phyloP scores from a whole-genome alignment of 2,329 filamentous ascomycete species.

The Chalaropsis thielavioides region DNA sequence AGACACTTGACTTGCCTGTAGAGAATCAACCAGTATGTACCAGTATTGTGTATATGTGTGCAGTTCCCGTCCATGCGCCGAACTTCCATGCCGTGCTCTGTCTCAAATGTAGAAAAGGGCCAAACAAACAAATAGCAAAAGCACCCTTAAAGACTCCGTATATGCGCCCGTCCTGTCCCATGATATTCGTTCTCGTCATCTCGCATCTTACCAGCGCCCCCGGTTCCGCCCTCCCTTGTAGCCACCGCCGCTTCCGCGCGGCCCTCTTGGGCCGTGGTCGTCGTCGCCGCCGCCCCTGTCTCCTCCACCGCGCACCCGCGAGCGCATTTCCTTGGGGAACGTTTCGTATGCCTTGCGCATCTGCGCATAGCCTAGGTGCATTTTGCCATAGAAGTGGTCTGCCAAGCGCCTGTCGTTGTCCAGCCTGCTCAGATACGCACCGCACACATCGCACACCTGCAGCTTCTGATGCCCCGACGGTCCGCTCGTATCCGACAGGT shows the following conservation, averaged over 20 bases:
- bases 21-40: neutral
- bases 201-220: conserved; percentile 30
- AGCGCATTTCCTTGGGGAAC: conserved; percentile 77
- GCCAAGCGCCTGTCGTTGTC: conserved; percentile 90
- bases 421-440: conserved; percentile 78
- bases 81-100: neutral
- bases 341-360: conserved; percentile 88
- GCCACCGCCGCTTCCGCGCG: conserved; percentile 34
- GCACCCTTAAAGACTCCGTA: conserved; percentile 2
- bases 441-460: conserved; percentile 96
- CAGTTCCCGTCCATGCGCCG: neutral
- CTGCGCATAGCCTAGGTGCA: conserved; percentile 95
- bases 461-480: conserved; percentile 94
- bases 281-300: conserved; percentile 36
- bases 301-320: conserved; percentile 40
- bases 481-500: conserved; percentile 78
- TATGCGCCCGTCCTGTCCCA: conserved; percentile 3
- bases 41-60: neutral
- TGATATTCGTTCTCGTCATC: neutral
- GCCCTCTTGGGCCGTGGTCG: conserved; percentile 31
- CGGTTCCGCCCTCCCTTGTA: conserved; percentile 37
- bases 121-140: neutral
- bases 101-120: neutral
- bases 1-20: neutral
- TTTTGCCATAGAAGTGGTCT: conserved; percentile 98